Evolutionary conservation across 1,139 yeast species (phyloP), one percentile per base, ranked within the genome.

Genomic region (Candida pseudoviswanathii): DNA sequence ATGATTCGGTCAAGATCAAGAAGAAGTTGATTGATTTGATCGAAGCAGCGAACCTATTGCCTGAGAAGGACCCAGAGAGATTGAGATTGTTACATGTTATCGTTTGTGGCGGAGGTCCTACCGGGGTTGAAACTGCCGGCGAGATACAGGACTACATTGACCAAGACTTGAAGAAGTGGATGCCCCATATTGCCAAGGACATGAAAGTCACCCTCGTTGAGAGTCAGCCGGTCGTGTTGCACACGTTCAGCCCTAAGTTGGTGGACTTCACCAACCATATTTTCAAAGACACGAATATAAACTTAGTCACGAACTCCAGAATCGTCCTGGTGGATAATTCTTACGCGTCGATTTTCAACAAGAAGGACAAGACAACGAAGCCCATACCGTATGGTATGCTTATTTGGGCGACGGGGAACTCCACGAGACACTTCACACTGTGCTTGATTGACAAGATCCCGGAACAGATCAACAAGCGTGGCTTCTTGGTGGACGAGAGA

Each of bases 321-420:
- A 95, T 91, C 55, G 89, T 88, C 75, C 81, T 83, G 63, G 97
- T 92, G 49, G 84, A 85, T 59, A 82, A 78, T 58, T 80, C 80
- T 60, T 70, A 75, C 44, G 86, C 89, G 58, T 74, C 78, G 54
- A 96, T 95, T 48, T 85, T 81, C 64, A 82, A 79, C 55, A 89
- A 90, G 62, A 27, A 27, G 6, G 57, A 77, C 38, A 73, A 81
- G 58, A 76, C 79, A 58, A 70, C 74, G 48, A 73, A 80, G 44
- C 85, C 82, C 56, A 74, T 90, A 59, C 96, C 97, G 41, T 67
- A 90, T 68, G 97, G 97, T 62, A 76, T 89, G 65, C 78, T 91
- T 59, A 94, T 91, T 56, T 91, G 97, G 97, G 97, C 97, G 52
- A 91, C 97, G 45, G 97, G 97, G 71, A 90, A 89, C 68, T 91